Base-by-base conservation (phyloP, 73 alveolate genomes). In the Paramecium sexaurelia region DNA sequence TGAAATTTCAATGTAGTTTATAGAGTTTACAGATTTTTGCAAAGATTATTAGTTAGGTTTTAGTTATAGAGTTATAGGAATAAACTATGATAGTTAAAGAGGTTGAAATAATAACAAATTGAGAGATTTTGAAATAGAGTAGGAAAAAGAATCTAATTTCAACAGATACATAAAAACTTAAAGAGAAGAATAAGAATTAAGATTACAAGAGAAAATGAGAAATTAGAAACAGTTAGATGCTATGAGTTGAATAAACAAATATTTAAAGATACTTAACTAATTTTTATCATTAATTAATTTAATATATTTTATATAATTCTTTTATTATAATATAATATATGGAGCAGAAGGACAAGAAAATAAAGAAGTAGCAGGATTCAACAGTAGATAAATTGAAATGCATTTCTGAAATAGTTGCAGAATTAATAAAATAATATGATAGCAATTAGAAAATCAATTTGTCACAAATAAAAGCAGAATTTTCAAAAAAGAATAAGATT, bases 401-500 rank as follows among this genome's bases (percentile, higher is more conserved):
- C 61, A 97, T 98, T 9, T 95, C 98, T 40, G 99, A 98, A 92
- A 98, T 97, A 26, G 99, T 98, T n/a, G 91, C 94, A 9, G 87
- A 91, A 36, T 91, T 98, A 56, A 93, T 96, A 41, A 84, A 95
- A 84, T 71, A 98, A 20, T 97, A 93, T 56, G 99, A 98, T 78
- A 92, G 94, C 75, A 95, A 95, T 57, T 97, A 96, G 55, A 95
- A 95, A 87, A 75, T 89, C 8, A 89, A 75, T 55, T 33, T 89
- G n/a, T 19, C 94, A 27, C 94, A 96, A 92, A 67, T 98, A 32
- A 98, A 98, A 93, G 85, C 98, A 13, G 95, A 96, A 91, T 82
- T 97, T 10, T 92, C 99, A 13, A 95, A 96, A 75, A 98, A 98
- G 96, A 88, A 97, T 75, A 95, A 96, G 84, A 92, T 98, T 13